Evolutionary conservation across 805 yeast genomes (phyloP).

Genomic region (Metschnikowia lochheadii): DNA sequence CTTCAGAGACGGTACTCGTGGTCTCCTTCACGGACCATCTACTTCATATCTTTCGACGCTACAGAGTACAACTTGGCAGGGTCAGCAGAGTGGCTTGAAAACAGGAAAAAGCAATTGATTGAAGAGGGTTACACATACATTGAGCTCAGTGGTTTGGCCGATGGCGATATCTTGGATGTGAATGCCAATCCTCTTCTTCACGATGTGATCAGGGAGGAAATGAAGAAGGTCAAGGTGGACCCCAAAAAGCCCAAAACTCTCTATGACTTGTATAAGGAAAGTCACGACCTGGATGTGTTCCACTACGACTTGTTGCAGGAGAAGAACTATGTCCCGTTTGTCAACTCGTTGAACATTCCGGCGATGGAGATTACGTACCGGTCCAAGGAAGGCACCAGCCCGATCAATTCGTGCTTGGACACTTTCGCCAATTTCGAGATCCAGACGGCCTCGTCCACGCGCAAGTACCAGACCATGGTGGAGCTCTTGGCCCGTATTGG

Average conservation of each 20-base stretch:
- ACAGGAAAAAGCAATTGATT: conserved; percentile 47
- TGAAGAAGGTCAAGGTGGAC: conserved; percentile 25
- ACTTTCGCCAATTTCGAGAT: conserved; percentile 51
- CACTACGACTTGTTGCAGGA: conserved; percentile 36
- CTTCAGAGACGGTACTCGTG: conserved; percentile 64
- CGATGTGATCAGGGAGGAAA: conserved; percentile 40
- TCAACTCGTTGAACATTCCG: conserved; percentile 63
- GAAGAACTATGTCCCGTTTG: conserved; percentile 69
- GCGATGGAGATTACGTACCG: conserved; percentile 55
- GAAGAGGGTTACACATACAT: conserved; percentile 66
- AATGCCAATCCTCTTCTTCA: conserved; percentile 64
- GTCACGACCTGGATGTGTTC: conserved; percentile 22
- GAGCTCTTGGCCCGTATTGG: conserved; percentile 50
- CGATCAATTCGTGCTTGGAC: conserved; percentile 61
- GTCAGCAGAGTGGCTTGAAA: conserved; percentile 70
- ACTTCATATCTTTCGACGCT: conserved; percentile 83
- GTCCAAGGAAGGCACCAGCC: conserved; percentile 25
- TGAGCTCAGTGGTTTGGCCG: conserved; percentile 65
- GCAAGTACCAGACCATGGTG: conserved; percentile 52
- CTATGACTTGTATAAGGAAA: conserved; percentile 25
- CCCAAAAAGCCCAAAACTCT: conserved; percentile 14
- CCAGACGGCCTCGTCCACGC: conserved; percentile 53
- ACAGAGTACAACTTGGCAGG: conserved; percentile 80
- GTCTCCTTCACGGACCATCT: conserved; percentile 79
- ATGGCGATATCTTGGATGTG: conserved; percentile 50